Base-by-base conservation (phyloP, 2,329 filamentous ascomycete genomes). In the Clonostachys sp. region DNA sequence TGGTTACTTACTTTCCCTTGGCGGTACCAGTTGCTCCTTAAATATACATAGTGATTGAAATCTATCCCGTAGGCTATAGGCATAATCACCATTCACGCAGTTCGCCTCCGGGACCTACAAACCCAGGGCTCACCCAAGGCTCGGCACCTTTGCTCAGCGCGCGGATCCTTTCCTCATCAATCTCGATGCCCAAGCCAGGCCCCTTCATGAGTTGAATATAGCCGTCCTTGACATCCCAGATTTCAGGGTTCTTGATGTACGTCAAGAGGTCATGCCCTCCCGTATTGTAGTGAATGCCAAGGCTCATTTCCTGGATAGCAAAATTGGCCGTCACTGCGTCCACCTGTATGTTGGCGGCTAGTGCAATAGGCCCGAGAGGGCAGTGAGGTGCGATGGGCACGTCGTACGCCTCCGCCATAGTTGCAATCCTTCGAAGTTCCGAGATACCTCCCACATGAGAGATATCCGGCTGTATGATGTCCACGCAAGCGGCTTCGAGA, bases 281-380 rank as follows among this genome's bases (percentile, higher is more conserved):
- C 0, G 74, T 77, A 55, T 91, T 91, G 59, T 91, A 91, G 61
- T 91, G 88, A 55, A 91, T 91, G 0, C 87, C 87, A 33, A 90
- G 58, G 46, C 82, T 85, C 87, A 90, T 90, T 63, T 91, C 87
- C 58, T 88, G 82, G 34, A 91, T 90, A 1, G 77, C 79, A 59
- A 86, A 89, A 61, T 86, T 90, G 17, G 74, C 75, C 17, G 69
- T 80, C 10, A 66, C 69, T 17, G 78, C 71, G 20, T 81, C 83
- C 2, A 90, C 78, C 52, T 90, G 86, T 39, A 89, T 72, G 47
- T 77, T 83, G 0, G 87, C 87, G 1, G 87, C 87, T 14, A 90
- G 68, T 0, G 87, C 84, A 44, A 91, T 84, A 0, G 87, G 86
- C 0, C 87, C 87, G 0, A 90, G 63, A 0, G 86, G 86, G 53